Conservation (phyloP, 2,329 filamentous ascomycete species). For the Cytospora piceicola region DNA sequence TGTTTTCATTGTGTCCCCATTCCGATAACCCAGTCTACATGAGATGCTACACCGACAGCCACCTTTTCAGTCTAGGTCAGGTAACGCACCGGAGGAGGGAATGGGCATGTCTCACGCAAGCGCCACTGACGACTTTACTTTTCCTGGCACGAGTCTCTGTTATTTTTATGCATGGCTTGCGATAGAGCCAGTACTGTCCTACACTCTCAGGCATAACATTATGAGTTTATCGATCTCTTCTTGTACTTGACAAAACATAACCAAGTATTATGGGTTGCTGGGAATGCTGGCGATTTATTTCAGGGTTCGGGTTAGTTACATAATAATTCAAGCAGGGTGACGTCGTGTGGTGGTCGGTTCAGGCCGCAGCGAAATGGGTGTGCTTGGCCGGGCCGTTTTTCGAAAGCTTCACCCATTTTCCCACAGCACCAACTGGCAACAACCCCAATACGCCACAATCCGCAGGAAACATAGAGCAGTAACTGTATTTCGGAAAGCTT, state of each 20-base stretch:
- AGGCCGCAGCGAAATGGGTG: not conserved
- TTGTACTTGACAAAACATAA: not conserved
- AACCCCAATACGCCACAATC: not conserved
- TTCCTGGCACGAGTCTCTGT: not conserved
- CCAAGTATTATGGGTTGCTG: not conserved
- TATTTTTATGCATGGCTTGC: not conserved
- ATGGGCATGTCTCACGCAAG: slow-evolving; percentile 3
- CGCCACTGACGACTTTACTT: not conserved
- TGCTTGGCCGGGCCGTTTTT: not conserved
- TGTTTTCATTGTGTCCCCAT: not conserved
- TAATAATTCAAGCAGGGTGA: not conserved
- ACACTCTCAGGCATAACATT: not conserved
- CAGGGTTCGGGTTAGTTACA: not conserved
- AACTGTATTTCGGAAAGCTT: not conserved
- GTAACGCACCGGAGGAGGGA: not conserved
- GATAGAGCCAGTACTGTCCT: not conserved
- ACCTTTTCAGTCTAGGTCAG: not conserved
- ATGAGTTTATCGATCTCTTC: not conserved
- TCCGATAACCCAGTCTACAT: not conserved
- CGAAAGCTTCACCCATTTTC: not conserved
- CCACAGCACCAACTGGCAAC: not conserved
- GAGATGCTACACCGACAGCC: not conserved
- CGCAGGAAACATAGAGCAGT: not conserved
- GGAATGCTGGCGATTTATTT: not conserved
- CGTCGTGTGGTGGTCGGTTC: not conserved